These are phyloP conservation scores for Cyberlindnera mississippiensis DNA, from an alignment of 805 yeast species.

Conservation along the genomic window DNA sequence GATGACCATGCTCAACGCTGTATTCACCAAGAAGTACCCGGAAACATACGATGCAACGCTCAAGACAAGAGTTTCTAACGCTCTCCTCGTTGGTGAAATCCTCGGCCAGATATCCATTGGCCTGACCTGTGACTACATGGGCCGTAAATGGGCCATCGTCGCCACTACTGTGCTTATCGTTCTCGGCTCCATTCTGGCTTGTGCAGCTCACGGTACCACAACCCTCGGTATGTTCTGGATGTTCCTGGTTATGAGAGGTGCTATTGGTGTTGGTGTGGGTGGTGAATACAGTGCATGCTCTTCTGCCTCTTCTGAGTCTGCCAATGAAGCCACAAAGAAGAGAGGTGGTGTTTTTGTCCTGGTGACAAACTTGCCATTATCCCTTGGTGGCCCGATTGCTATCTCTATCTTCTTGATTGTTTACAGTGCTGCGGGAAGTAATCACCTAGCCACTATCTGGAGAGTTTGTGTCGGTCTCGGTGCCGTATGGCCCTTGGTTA, in stretches of 20 bases:
- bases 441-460: conserved; percentile 54
- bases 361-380: conserved; percentile 69
- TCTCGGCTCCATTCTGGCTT: conserved; percentile 60
- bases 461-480: conserved; percentile 66
- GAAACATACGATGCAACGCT: conserved; percentile 38
- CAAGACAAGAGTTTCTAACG: conserved; percentile 65
- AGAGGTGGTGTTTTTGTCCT: conserved; percentile 65
- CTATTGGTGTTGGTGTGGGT: conserved; percentile 76
- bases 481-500: conserved; percentile 63
- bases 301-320: conserved; percentile 67
- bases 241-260: conserved; percentile 69
- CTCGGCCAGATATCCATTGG: conserved; percentile 69
- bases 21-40: conserved; percentile 44
- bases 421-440: conserved; percentile 45
- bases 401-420: conserved; percentile 64
- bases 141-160: conserved; percentile 68
- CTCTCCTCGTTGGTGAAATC: conserved; percentile 65
- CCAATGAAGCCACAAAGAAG: conserved; percentile 58
- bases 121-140: conserved; percentile 57
- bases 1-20: conserved; percentile 64
- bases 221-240: conserved; percentile 68
- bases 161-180: conserved; percentile 59
- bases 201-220: conserved; percentile 64
- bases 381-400: conserved; percentile 80
- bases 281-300: conserved; percentile 74